A percentile compares a stretch with the other conserved stretches of the same genome.
These are phyloP conservation scores for Colletotrichum caudatum DNA, from an alignment of 2,329 filamentous ascomycete species.

Conservation along the genomic window DNA sequence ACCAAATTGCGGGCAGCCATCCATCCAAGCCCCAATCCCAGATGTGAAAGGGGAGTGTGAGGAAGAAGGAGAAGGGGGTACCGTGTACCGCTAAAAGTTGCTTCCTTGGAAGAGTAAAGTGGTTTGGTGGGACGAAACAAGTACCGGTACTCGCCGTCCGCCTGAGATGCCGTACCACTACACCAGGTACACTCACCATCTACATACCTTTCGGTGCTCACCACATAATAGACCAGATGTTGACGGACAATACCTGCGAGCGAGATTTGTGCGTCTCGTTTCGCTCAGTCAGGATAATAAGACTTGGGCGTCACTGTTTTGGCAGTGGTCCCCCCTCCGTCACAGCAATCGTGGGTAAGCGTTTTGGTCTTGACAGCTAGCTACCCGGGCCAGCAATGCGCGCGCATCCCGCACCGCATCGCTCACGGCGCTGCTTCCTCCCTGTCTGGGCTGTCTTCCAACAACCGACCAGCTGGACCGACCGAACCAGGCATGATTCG, in stretches of 20 bases:
- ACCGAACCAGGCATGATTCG: not conserved
- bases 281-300: not conserved
- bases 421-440: not conserved
- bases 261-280: slow-evolving; percentile 6
- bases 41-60: not conserved
- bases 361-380: not conserved
- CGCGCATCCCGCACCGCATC: not conserved
- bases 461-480: not conserved
- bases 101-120: slow-evolving; percentile 31
- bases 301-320: not conserved
- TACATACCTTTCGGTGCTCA: not conserved
- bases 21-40: not conserved
- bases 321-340: not conserved
- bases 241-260: not conserved
- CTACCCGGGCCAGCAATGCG: not conserved
- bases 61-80: not conserved
- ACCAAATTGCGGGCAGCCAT: slow-evolving; percentile 3
- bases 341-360: not conserved
- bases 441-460: not conserved
- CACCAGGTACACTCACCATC: too few relatives aligned
- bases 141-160: slow-evolving; percentile 11
- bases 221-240: not conserved
- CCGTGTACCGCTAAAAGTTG: slow-evolving; percentile 21
- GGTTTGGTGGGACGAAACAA: slow-evolving; percentile 4
- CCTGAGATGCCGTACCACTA: not conserved